phyloP scores from a whole-genome alignment of 495 filamentous ascomycete genomes.

The Evernia prunastri region DNA sequence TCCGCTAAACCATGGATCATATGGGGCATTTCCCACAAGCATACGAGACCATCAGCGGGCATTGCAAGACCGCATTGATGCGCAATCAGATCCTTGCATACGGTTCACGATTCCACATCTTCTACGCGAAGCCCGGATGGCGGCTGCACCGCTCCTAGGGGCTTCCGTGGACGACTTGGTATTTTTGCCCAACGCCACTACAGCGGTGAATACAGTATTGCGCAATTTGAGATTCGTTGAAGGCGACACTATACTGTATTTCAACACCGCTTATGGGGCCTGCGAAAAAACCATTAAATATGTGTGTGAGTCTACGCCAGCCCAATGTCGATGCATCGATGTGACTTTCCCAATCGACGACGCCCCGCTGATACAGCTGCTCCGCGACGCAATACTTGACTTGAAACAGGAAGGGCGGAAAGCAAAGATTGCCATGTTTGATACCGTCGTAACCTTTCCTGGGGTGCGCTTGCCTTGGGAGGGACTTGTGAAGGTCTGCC shows the following conservation, averaged over 20 bases:
- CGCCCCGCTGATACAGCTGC: constrained; percentile 12
- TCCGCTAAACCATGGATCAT: constrained; percentile 85
- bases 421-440: constrained; percentile 50
- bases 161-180: constrained; percentile 58
- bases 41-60: constrained; percentile 50
- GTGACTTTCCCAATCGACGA: constrained; percentile 15
- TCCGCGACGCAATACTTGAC: background rate
- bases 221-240: constrained; percentile 57
- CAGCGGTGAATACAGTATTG: constrained; percentile 72
- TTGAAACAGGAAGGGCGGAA: constrained; percentile 8
- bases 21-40: constrained; percentile 60
- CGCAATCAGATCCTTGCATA: constrained; percentile 65
- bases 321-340: constrained; percentile 27
- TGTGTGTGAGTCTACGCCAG: constrained; percentile 49
- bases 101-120: constrained; percentile 51
- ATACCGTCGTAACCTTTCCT: constrained; percentile 58
- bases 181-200: constrained; percentile 75
- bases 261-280: constrained; percentile 69
- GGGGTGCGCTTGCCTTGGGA: constrained; percentile 62
- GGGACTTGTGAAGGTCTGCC: constrained; percentile 44
- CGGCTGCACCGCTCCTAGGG: constrained; percentile 56
- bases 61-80: constrained; percentile 57
- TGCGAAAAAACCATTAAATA: constrained; percentile 66
- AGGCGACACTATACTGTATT: constrained; percentile 59
- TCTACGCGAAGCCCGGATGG: constrained; percentile 56